Conservation (phyloP, 2,329 filamentous ascomycete species). For the Uncinocarpus reesii region DNA sequence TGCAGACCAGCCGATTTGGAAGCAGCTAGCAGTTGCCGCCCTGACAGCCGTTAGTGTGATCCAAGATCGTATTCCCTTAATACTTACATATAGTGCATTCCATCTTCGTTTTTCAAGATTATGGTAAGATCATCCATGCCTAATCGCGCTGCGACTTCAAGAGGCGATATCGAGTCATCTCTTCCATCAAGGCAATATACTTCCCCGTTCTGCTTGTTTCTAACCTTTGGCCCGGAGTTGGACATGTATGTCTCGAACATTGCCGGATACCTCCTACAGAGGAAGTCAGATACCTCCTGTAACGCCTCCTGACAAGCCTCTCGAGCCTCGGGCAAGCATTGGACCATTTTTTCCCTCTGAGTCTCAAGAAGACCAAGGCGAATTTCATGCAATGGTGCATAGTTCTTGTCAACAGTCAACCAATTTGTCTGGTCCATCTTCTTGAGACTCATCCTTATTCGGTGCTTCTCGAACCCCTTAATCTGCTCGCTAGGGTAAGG, state of each 20-base stretch:
- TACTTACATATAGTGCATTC: conserved; percentile 40
- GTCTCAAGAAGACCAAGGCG: conserved; percentile 34
- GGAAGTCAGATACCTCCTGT: conserved; percentile 37
- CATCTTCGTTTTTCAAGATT: conserved; percentile 37
- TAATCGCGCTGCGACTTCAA: conserved; percentile 43
- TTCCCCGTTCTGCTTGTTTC: conserved; percentile 39
- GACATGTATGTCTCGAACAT: conserved; percentile 31
- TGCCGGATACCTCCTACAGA: conserved; percentile 36
- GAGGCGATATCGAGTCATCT: conserved; percentile 31
- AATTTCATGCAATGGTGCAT: conserved; percentile 36
- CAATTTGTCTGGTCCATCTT: conserved; percentile 40
- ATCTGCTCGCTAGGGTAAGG: conserved; percentile 33
- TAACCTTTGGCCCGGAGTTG: conserved; percentile 25
- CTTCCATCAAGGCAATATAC: conserved; percentile 32
- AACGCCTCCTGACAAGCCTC: conserved; percentile 41
- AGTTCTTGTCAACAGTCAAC: conserved; percentile 41
- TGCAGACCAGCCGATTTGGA: conserved; percentile 45
- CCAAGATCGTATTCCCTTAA: not conserved
- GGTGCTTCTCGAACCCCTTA: conserved; percentile 31
- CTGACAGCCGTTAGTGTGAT: conserved; percentile 21
- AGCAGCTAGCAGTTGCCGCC: conserved; percentile 43
- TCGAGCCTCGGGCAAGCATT: conserved; percentile 37
- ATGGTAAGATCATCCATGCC: conserved; percentile 46
- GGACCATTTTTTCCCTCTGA: conserved; percentile 35
- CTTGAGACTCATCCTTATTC: conserved; percentile 41